These are phyloP conservation scores for Haplosporangium sp. DNA, from an alignment of 371 early-diverging fungal genomes.

Conservation along the genomic window DNA sequence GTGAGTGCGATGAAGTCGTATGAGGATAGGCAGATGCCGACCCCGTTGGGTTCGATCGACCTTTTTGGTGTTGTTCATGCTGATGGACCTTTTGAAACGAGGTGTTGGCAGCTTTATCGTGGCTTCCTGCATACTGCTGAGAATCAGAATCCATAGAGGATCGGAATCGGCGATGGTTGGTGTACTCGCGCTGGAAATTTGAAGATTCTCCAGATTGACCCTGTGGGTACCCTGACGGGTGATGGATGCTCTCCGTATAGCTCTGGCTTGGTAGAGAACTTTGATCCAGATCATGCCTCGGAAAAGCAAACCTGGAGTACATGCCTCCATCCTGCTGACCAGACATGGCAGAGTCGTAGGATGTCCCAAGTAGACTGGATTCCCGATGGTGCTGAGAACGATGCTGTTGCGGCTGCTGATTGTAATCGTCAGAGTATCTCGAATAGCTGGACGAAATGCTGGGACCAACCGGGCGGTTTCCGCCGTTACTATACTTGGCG, in stretches of 20 bases:
- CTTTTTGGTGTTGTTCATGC: conserved; percentile 12
- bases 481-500: conserved; percentile 15
- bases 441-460: conserved; percentile 40
- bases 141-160: conserved; percentile 23
- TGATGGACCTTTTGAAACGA: conserved; percentile 21
- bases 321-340: conserved; percentile 20
- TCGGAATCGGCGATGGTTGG: conserved; percentile 13
- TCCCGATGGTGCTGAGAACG: conserved; percentile 25
- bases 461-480: conserved; percentile 11
- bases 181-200: conserved; percentile 10
- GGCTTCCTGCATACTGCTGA: conserved; percentile 6
- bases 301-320: conserved; percentile 30
- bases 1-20: conserved; percentile 30
- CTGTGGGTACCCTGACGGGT: conserved; percentile 9
- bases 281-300: conserved; percentile 24
- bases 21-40: conserved; percentile 20
- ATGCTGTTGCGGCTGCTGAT: conserved; percentile 16
- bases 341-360: conserved; percentile 43
- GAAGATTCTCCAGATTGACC: conserved; percentile 8
- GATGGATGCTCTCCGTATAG: conserved; percentile 6
- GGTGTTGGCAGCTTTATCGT: conserved; percentile 7
- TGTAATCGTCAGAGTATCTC: conserved; percentile 30
- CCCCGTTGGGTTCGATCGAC: conserved; percentile 12
- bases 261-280: conserved; percentile 21
- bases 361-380: conserved; percentile 42